These are phyloP conservation scores for Chytridium lagenaria DNA, from an alignment of 371 early-diverging fungal species.

Conservation along the genomic window DNA sequence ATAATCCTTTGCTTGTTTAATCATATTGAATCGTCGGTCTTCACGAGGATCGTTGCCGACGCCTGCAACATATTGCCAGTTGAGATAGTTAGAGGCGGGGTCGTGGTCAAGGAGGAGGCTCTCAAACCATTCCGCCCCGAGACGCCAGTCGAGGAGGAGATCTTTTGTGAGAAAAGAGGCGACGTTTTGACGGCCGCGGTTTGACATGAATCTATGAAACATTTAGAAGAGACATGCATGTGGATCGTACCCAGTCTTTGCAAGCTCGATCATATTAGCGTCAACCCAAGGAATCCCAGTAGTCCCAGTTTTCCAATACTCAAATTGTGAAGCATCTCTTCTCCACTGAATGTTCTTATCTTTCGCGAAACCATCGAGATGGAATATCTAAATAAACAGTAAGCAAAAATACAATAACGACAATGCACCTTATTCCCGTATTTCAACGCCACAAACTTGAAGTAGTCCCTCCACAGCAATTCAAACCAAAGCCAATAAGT, in stretches of 20 bases:
- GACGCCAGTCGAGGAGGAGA: slow-evolving; percentile 50
- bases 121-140: slow-evolving; percentile 59
- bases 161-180: slow-evolving; percentile 55
- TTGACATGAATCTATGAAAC: slow-evolving; percentile 51
- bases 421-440: slow-evolving; percentile 23
- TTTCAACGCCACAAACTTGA: slow-evolving; percentile 33
- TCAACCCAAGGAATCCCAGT: slow-evolving; percentile 59
- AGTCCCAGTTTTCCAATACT: slow-evolving; percentile 44
- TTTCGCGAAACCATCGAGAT: background rate
- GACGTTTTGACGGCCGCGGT: slow-evolving; percentile 57
- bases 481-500: slow-evolving; percentile 49
- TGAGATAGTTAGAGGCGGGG: slow-evolving; percentile 56
- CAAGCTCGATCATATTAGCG: slow-evolving; percentile 54
- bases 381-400: slow-evolving; percentile 1
- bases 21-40: slow-evolving; percentile 54
- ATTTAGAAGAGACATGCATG: too few relatives aligned
- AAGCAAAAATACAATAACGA: background rate
- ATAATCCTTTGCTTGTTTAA: slow-evolving; percentile 58
- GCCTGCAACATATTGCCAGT: slow-evolving; percentile 57
- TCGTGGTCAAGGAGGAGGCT: slow-evolving; percentile 53
- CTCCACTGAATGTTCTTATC: slow-evolving; percentile 30
- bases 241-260: slow-evolving; percentile 44
- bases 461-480: slow-evolving; percentile 58
- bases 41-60: slow-evolving; percentile 50
- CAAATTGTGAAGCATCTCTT: slow-evolving; percentile 25